Evolutionary conservation across 2,329 filamentous ascomycete genomes (phyloP).

Genomic region (Colletotrichum euphorbiae): DNA sequence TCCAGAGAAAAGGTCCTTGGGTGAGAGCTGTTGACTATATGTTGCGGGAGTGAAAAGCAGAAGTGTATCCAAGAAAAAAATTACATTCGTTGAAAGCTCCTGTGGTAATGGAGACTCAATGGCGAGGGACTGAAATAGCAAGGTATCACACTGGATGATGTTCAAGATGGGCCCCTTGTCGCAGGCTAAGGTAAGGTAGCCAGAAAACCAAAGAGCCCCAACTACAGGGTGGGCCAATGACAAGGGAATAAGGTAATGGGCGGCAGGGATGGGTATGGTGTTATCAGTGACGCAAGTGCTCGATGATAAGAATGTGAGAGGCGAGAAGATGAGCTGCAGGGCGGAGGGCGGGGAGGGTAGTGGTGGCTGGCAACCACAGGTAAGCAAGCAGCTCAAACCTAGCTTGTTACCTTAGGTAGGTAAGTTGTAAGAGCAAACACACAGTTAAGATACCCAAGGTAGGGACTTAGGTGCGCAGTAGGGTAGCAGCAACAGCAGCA

Average conservation of each 20-base stretch:
- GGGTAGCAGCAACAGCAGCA: neutral
- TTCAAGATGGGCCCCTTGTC: conserved; percentile 37
- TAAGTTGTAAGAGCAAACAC: too few species aligned
- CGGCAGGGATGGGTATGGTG: conserved; percentile 31
- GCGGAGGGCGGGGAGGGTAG: neutral
- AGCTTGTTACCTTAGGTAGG: neutral
- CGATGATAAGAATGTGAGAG: conserved; percentile 31
- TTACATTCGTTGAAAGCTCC: conserved; percentile 3
- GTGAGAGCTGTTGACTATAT: neutral
- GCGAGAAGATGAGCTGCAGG: neutral
- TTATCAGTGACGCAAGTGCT: conserved; percentile 41
- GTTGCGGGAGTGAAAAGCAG: neutral
- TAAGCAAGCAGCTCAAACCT: too few species aligned
- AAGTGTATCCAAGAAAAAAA: conserved; percentile 11
- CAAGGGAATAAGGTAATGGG: conserved; percentile 21
- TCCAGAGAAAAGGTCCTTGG: neutral
- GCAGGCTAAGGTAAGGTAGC: conserved; percentile 34
- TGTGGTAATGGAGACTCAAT: neutral
- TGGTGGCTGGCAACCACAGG: conserved; percentile 15
- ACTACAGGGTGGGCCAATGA: conserved; percentile 34
- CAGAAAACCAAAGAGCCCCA: conserved; percentile 35
- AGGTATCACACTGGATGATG: conserved; percentile 38
- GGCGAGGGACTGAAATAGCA: conserved; percentile 17
- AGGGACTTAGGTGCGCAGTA: too few species aligned
- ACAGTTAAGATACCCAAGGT: too few species aligned